These are phyloP conservation scores for Ophidiomyces ophidiicola DNA, from an alignment of 2,329 filamentous ascomycete genomes.

Conservation along the genomic window DNA sequence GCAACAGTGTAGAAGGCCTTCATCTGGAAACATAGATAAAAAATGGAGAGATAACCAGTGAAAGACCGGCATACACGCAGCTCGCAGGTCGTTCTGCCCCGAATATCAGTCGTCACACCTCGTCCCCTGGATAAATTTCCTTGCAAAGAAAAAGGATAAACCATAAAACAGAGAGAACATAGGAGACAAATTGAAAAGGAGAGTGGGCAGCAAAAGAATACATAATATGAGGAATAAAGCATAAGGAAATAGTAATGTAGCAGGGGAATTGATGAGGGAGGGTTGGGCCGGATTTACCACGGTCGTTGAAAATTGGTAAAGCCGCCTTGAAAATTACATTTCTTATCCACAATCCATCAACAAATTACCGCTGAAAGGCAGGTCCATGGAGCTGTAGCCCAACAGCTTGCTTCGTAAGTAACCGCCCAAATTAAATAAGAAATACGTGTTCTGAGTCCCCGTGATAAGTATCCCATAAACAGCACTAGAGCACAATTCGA, in stretches of 20 bases:
- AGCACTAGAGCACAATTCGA: slow-evolving; percentile 12
- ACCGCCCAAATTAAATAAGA: slow-evolving; percentile 7
- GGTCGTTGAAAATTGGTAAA: not conserved
- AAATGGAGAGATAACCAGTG: not conserved
- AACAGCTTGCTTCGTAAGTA: slow-evolving; percentile 9
- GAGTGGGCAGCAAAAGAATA: not conserved
- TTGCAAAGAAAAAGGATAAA: slow-evolving; percentile 4
- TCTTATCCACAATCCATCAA: slow-evolving; percentile 7
- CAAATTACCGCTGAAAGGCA: slow-evolving; percentile 8
- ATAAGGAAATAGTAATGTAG: not conserved
- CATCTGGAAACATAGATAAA: slow-evolving; percentile 3
- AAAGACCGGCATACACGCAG: not conserved
- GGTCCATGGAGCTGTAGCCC: slow-evolving; percentile 10
- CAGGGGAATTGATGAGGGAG: slow-evolving; percentile 4
- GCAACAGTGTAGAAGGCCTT: slow-evolving; percentile 18
- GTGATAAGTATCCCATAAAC: slow-evolving; percentile 13
- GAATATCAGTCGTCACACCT: not conserved
- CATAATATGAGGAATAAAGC: slow-evolving; percentile 1
- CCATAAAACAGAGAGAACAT: not conserved
- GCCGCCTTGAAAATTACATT: not conserved
- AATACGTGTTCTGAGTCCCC: slow-evolving; percentile 15
- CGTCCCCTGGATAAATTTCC: slow-evolving; percentile 6
- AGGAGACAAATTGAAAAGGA: not conserved
- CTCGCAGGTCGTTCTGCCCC: not conserved
- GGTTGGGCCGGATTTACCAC: not conserved